Evolutionary conservation across 108 stramenopile species (phyloP), one percentile per base, ranked within the genome.

Genomic region (Cyclotella choctawhatcheeana): DNA sequence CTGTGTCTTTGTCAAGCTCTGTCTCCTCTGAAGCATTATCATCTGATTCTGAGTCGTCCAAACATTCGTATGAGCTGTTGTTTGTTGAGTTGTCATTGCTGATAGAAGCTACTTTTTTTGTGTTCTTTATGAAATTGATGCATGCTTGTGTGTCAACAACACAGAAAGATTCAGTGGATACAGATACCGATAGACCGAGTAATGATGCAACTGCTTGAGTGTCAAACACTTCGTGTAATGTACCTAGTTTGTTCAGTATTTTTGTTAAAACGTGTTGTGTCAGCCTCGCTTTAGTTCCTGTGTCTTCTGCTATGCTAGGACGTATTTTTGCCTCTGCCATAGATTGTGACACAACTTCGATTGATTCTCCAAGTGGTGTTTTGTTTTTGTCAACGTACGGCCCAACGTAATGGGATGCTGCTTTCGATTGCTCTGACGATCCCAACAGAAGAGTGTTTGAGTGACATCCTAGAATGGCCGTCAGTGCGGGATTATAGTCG

Each of bases 351-450:
- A 67, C 29, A 10, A 67, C 33, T 17, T 67, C 48, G 3, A 67
- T 24, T 21, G 66, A 67, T 2, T 67, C 66, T 20, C 27, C 48
- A 17, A 67, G 20, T 1, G 17, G 14, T 3, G 50, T 31, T 47
- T 67, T 67, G 51, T 52, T 52, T 47, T 67, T 67, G 25, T 52
- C 27, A 20, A 67, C 16, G 48, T 53, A 67, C 12, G 66, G 66
- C 21, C 66, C 48, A 31, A 67, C 22, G 29, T 67, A 67, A 37
- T 67, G 32, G 20, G 47, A 2, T 17, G 66, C 66, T 33, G 16
- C 48, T 54, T 67, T 67, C 27, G 50, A 53, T 31, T 67, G 66
- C n/a, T 67, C 50, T n/a, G 48, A 51, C 7, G 66, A 67, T n/a
- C 66, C 66, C 33, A 67, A 35, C 17, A 67, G 25, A 6, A 52